Evolutionary conservation across 129 eudicot species (phyloP).

Genomic region (Logfia minima): DNA sequence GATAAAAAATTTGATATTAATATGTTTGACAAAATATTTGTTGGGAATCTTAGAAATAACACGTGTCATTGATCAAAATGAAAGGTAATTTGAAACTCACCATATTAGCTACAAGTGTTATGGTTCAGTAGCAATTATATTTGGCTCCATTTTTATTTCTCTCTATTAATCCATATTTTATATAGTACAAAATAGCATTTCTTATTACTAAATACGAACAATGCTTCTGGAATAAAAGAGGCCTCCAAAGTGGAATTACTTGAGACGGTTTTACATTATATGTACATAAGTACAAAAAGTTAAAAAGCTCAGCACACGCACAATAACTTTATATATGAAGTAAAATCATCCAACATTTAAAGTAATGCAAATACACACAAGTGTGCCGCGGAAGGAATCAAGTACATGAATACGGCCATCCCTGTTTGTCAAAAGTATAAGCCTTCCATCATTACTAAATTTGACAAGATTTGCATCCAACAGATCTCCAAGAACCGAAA

Average conservation of each 20-base stretch:
- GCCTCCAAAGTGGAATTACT: constrained; percentile 89
- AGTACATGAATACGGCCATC: constrained; percentile 89
- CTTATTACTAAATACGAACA: constrained; percentile 76
- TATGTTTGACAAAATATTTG: no score
- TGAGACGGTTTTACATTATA: constrained; percentile 87
- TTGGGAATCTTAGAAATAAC: no score
- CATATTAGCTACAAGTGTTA: no score
- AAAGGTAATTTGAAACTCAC: no score
- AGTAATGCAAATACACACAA: constrained; percentile 49
- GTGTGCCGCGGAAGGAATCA: constrained; percentile 90
- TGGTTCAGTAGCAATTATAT: no score
- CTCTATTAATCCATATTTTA: not conserved
- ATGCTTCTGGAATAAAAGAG: constrained; percentile 95
- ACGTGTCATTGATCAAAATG: no score
- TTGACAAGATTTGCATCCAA: no score
- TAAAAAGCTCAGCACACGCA: not conserved
- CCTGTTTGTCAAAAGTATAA: constrained; percentile 75
- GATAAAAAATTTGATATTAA: no score
- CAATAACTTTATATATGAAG: constrained; percentile 8
- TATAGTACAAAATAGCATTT: constrained; percentile 1
- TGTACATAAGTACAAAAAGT: constrained; percentile 54
- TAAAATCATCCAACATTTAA: not conserved
- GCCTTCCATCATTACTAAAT: no score
- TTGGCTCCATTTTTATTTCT: constrained; percentile 10
- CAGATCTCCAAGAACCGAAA: no score